Percentiles rank a stretch among this genome's conserved stretches.
These are phyloP conservation scores for Fusarium xylarioides DNA, from an alignment of 2,329 filamentous ascomycete genomes.

Conservation along the genomic window DNA sequence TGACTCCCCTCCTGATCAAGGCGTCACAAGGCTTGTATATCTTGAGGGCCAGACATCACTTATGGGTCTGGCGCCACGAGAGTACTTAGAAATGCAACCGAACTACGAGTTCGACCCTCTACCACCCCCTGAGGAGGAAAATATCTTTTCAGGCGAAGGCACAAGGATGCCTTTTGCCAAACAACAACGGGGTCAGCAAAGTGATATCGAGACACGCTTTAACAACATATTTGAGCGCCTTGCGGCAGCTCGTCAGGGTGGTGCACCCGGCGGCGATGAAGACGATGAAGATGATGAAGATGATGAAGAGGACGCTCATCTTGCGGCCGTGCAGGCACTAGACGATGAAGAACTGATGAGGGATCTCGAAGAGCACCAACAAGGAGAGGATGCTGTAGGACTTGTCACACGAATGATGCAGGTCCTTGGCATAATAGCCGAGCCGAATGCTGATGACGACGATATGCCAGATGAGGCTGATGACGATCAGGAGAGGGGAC, in stretches of 20 bases:
- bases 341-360: constrained; percentile 47
- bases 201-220: constrained; percentile 43
- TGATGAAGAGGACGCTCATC: constrained; percentile 42
- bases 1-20: constrained; percentile 54
- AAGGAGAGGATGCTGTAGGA: constrained; percentile 39
- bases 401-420: constrained; percentile 29
- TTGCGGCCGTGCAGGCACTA: constrained; percentile 27
- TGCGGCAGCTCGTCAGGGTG: constrained; percentile 22
- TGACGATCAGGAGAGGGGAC: constrained; percentile 5
- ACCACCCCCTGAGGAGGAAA: constrained; percentile 69
- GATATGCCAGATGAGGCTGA: constrained; percentile 19
- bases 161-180: constrained; percentile 32
- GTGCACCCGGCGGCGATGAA: not conserved
- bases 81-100: constrained; percentile 69
- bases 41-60: constrained; percentile 78
- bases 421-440: constrained; percentile 23
- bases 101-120: constrained; percentile 85
- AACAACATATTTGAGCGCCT: constrained; percentile 40
- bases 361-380: constrained; percentile 45
- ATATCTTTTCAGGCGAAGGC: constrained; percentile 46
- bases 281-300: constrained; percentile 20
- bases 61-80: constrained; percentile 73
- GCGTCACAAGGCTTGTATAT: constrained; percentile 78
- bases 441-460: constrained; percentile 18
- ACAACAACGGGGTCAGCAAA: not conserved